Percentiles rank a stretch among this genome's conserved stretches.
These are phyloP conservation scores for Arthrinium phaeospermum DNA, from an alignment of 2,329 filamentous ascomycete genomes.

Conservation along the genomic window DNA sequence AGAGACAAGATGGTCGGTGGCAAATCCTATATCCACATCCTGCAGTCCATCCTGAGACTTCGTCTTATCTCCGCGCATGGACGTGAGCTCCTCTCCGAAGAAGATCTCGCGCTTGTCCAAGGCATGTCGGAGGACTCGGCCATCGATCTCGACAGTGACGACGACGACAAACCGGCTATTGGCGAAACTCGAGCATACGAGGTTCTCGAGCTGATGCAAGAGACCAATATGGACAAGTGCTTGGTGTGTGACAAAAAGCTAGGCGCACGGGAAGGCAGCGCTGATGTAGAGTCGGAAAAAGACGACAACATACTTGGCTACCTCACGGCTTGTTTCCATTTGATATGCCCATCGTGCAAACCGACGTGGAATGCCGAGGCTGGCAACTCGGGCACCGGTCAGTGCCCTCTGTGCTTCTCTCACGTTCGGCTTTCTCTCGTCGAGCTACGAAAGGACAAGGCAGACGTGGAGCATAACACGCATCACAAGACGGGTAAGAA, in stretches of 20 bases:
- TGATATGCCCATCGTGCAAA: constrained; percentile 80
- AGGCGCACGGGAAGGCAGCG: constrained; percentile 53
- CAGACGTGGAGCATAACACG: constrained; percentile 61
- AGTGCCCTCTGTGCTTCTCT: constrained; percentile 73
- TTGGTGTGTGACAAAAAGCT: constrained; percentile 71
- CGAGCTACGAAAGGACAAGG: constrained; percentile 68
- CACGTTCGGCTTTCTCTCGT: constrained; percentile 70
- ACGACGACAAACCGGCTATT: constrained; percentile 64
- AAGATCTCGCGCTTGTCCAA: constrained; percentile 80
- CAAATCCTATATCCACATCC: constrained; percentile 89
- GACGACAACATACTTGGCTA: constrained; percentile 73
- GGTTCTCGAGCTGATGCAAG: constrained; percentile 82
- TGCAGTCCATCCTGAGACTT: constrained; percentile 88
- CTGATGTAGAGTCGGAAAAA: constrained; percentile 63
- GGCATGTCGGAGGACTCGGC: constrained; percentile 84
- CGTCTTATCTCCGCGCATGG: constrained; percentile 93
- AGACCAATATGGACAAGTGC: constrained; percentile 80
- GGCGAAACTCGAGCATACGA: constrained; percentile 79
- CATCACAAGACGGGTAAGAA: constrained; percentile 49
- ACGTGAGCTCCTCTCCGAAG: constrained; percentile 84
- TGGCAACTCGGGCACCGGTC: constrained; percentile 52
- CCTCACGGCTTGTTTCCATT: constrained; percentile 87
- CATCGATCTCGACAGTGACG: constrained; percentile 86
- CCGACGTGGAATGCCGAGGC: constrained; percentile 62
- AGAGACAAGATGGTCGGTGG: constrained; percentile 74